Evolutionary conservation across 2,329 filamentous ascomycete genomes (phyloP).

Genomic region (Aspergillus jensenii): DNA sequence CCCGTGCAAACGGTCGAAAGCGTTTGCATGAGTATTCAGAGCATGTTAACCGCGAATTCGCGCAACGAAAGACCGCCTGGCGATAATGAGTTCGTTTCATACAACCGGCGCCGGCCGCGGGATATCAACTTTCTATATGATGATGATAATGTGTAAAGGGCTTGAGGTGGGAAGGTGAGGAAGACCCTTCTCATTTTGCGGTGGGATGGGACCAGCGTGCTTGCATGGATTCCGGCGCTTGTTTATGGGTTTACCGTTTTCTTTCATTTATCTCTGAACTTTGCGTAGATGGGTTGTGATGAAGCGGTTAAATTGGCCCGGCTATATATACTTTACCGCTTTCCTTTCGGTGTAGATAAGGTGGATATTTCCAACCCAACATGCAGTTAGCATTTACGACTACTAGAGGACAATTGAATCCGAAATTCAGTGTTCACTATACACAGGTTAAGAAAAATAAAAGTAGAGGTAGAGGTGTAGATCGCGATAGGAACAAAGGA

Average conservation of each 20-base stretch:
- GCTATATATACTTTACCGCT: not conserved
- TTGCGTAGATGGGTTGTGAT: not conserved
- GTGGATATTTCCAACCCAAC: too few species aligned
- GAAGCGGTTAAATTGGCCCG: not conserved
- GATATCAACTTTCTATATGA: conserved; percentile 96
- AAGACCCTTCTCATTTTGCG: not conserved
- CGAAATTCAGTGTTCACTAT: conserved; percentile 18
- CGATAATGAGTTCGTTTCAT: conserved; percentile 82
- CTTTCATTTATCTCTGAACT: not conserved
- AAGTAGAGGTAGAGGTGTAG: conserved; percentile 17
- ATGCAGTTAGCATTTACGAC: not conserved
- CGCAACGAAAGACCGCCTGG: conserved; percentile 88
- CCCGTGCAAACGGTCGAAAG: conserved; percentile 97
- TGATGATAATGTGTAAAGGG: conserved; percentile 69
- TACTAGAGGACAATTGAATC: conserved; percentile 1
- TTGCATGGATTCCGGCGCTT: not conserved
- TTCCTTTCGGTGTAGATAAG: not conserved
- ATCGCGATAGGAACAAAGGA: conserved; percentile 22
- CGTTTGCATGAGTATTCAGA: conserved; percentile 95
- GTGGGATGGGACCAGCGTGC: not conserved
- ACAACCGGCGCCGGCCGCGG: conserved; percentile 74
- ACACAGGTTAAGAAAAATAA: conserved; percentile 15
- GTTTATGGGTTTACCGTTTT: not conserved
- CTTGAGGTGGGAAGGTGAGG: not conserved
- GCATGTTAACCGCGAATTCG: conserved; percentile 94